Base-by-base conservation (phyloP, 2,329 filamentous ascomycete genomes). In the Lithohypha guttulata region DNA sequence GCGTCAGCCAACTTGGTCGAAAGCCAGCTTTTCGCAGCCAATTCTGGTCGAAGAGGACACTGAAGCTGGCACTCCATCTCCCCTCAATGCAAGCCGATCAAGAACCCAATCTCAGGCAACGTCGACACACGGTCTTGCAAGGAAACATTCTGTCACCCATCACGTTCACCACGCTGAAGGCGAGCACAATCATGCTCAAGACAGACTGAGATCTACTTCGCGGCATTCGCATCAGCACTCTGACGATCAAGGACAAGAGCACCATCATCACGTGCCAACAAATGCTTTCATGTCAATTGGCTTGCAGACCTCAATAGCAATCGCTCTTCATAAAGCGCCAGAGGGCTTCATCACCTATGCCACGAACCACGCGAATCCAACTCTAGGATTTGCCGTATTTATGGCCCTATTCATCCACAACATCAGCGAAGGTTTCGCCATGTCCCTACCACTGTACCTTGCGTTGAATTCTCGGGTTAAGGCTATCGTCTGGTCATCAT, bases 371-470 rank as follows among this genome's bases (percentile, higher is more conserved):
- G 89, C 86, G 9, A 96, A 87, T 57, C 87, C 91, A 0, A 69
- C 73, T 0, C 75, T 98, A 0, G 91, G 91, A 14, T 77, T 94
- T 60, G 82, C 84, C 37, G 85, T 98, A 39, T 98, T 98, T 63
- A 75, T 96, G 59, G 89, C 91, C 1, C 73, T 98, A 6, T 94
- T 94, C 56, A 89, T 98, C 43, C 91, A 98, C 70, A 98, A 96
- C 63, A 93, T 98, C 54, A 87, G 85, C 19, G 91, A 98, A 64
- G 91, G 91, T 2, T 96, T 96, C 57, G 84, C 87, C 45, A 81
- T 98, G 72, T 85, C 86, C 0, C 65, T 98, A 1, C 91, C 91
- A 0, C 69, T 98, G 0, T 98, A 93, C 60, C 82, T 98, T 53
- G 91, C 91, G 1, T 74, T 95, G 21, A 74, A 80, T 45, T 89